Evolutionary conservation across 73 alveolate genomes (phyloP), one percentile per base, ranked within the genome.

Genomic region (Paramecium bursaria): DNA sequence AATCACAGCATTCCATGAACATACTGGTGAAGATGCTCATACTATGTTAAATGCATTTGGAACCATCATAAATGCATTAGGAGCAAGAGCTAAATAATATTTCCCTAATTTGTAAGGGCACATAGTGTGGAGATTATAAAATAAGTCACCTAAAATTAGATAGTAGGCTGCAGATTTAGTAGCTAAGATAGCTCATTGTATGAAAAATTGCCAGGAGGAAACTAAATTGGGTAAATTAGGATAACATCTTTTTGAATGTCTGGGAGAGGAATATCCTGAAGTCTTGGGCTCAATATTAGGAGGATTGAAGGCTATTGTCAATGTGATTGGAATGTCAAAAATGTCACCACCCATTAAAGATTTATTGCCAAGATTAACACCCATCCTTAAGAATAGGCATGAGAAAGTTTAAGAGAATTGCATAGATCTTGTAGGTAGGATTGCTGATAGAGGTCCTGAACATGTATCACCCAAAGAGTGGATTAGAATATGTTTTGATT

Each of bases 191-290:
- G 99, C 99, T 4, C 82, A 88, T 52, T 97, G 98, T 25, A 95
- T 98, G 98, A 97, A 98, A 89, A 90, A 92, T 75, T 96, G 99
- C 86, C 98, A 98, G 35, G 99, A 98, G 88, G 99, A 98, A 90
- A 95, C 93, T 33, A 91, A 98, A 93, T 93, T 98, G 73, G 98
- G 98, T 50, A 86, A 88, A 85, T 73, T 92, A 91, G 99, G 98
- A 33, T 95, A 96, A 73, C 92, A 94, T 51, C 90, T 98, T 48
- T 94, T 95, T 75, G 99, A 98, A 88, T 94, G 98, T 86, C 92
- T 98, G 26, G 99, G 99, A 27, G 99, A 98, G 86, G 99, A 98
- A 92, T 98, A 95, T 86, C 99, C 99, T 26, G 99, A 98, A 91
- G 99, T 98, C 42, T 91, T 95, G 44, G 99, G 99, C 30, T 95